A percentile compares a stretch with the other conserved stretches of the same genome.
Evolutionary conservation across 2,329 filamentous ascomycete species (phyloP).

Genomic region (Lizonia empirigonia): DNA sequence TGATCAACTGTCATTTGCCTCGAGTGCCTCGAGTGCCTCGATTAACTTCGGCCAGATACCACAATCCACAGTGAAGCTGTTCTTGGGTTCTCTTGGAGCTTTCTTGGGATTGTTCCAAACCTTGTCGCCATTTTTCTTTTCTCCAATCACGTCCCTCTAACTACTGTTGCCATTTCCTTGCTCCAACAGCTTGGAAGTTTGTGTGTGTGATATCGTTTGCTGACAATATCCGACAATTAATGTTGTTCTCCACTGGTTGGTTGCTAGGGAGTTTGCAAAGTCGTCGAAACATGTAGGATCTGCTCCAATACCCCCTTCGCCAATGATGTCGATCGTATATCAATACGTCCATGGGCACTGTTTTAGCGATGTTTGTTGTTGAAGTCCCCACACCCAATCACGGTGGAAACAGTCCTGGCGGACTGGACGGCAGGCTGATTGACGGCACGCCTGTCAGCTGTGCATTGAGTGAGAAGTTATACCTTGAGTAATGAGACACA

Average conservation of each 20-base stretch:
- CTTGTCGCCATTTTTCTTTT: slow-evolving; percentile 27
- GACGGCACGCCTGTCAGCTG: slow-evolving; percentile 18
- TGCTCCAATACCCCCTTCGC: slow-evolving; percentile 26
- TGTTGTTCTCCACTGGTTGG: slow-evolving; percentile 29
- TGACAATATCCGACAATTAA: slow-evolving; percentile 27
- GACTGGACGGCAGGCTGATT: slow-evolving; percentile 24
- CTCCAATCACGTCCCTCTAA: not conserved
- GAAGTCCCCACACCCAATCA: slow-evolving; percentile 42
- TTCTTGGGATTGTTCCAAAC: slow-evolving; percentile 8
- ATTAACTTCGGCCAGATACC: slow-evolving; percentile 16
- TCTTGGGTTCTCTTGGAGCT: slow-evolving; percentile 1
- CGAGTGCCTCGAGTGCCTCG: slow-evolving; percentile 10
- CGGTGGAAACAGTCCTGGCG: slow-evolving; percentile 38
- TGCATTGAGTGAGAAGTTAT: not conserved
- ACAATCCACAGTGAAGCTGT: slow-evolving; percentile 14
- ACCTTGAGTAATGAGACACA: not conserved
- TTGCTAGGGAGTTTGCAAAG: slow-evolving; percentile 33
- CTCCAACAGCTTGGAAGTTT: slow-evolving; percentile 19
- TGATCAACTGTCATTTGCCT: slow-evolving; percentile 9
- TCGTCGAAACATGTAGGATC: slow-evolving; percentile 35
- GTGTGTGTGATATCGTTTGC: slow-evolving; percentile 30
- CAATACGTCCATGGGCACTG: slow-evolving; percentile 37
- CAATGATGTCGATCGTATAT: slow-evolving; percentile 32
- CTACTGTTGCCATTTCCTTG: not conserved
- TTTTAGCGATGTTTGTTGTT: slow-evolving; percentile 38